phyloP scores from a whole-genome alignment of 225 moss, liverwort and hornwort genomes.

The Asterella californica region DNA sequence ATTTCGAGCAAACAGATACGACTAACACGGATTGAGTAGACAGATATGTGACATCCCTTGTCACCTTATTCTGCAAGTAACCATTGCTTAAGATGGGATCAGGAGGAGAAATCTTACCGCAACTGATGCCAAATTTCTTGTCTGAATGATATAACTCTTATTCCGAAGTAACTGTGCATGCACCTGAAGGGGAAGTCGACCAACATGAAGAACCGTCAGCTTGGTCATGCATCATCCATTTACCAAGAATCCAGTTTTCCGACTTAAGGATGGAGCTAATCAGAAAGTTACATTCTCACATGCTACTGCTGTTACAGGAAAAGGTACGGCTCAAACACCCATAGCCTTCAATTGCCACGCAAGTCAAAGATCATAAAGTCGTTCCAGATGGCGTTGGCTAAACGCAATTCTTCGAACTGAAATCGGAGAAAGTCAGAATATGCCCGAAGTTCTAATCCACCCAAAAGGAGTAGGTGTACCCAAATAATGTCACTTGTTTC shows the following conservation, averaged over 20 bases:
- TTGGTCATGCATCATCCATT: neutral
- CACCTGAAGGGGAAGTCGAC: neutral
- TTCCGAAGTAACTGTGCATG: neutral
- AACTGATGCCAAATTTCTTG: neutral
- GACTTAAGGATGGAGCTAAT: neutral
- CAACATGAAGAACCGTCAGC: neutral
- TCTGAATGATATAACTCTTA: neutral
- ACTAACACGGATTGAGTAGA: neutral
- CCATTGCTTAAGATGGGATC: neutral
- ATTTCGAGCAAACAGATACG: neutral
- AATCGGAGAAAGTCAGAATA: no score
- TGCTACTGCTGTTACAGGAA: neutral
- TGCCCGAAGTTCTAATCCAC: neutral
- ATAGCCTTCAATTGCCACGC: neutral
- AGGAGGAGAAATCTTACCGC: constrained; percentile 3
- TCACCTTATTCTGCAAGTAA: neutral
- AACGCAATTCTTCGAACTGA: neutral
- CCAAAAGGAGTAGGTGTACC: neutral
- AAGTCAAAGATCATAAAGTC: neutral
- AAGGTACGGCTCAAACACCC: neutral
- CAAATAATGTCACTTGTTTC: neutral
- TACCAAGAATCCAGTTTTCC: neutral
- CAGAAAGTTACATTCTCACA: neutral
- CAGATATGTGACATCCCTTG: neutral
- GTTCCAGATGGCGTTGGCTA: neutral